Percentiles rank a stretch among this genome's conserved stretches.
Conservation (phyloP, 495 filamentous ascomycete genomes). For the Evernia prunastri region DNA sequence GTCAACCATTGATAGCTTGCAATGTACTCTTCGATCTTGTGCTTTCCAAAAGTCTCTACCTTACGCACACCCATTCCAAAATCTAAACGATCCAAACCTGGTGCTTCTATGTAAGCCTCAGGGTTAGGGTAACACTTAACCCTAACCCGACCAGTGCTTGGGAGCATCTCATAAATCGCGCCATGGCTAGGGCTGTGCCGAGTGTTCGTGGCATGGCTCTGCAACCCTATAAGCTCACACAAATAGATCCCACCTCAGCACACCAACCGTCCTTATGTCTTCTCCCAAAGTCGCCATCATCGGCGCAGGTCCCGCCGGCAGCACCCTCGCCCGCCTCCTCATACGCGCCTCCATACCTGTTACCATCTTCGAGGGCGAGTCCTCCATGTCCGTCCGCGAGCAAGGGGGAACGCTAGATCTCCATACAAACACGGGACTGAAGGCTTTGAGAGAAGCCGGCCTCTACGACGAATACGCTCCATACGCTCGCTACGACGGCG, state of each 20-base stretch:
- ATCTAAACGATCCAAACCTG: too few species aligned
- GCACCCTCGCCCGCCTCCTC: constrained; percentile 52
- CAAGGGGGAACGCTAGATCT: constrained; percentile 54
- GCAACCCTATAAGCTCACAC: too few species aligned
- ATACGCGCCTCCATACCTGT: constrained; percentile 39
- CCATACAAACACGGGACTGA: constrained; percentile 45
- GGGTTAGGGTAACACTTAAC: too few species aligned
- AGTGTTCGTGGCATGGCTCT: too few species aligned
- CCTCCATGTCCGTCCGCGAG: constrained; percentile 30
- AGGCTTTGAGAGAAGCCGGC: constrained; percentile 46
- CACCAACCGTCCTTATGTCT: not conserved
- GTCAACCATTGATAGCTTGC: too few species aligned
- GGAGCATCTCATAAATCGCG: too few species aligned
- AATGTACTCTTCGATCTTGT: too few species aligned
- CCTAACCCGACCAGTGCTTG: too few species aligned
- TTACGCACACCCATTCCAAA: too few species aligned
- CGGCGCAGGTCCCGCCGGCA: constrained; percentile 52
- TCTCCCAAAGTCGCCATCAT: constrained; percentile 46
- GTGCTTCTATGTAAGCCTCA: too few species aligned
- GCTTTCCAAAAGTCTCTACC: too few species aligned
- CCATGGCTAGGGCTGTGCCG: too few species aligned
- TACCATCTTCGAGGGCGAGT: constrained; percentile 50
- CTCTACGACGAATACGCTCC: constrained; percentile 44
- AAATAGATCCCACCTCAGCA: not conserved
- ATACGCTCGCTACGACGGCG: constrained; percentile 39